A percentile compares a stretch with the other conserved stretches of the same genome.
These are phyloP conservation scores for Isoetes engelmannii DNA, from an alignment of 83 land plant species.

Conservation along the genomic window DNA sequence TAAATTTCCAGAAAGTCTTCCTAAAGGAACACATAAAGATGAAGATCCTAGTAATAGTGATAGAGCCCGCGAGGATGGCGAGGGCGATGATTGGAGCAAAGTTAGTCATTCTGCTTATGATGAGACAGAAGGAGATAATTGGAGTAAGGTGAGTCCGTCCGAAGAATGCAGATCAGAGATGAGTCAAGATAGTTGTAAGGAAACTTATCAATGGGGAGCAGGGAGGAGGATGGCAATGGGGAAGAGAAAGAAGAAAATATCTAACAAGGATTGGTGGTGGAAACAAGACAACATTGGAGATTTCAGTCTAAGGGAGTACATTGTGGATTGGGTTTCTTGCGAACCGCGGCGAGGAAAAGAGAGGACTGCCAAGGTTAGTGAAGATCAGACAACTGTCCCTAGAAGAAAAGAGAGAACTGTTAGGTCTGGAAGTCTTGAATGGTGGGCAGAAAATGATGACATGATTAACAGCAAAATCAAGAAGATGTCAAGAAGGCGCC, in stretches of 20 bases:
- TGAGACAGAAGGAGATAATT: conserved; percentile 10
- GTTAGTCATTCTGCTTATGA: conserved; percentile 16
- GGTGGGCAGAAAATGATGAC: conserved; percentile 58
- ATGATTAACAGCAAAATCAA: conserved; percentile 43
- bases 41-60: background rate
- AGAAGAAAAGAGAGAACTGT: conserved; percentile 19
- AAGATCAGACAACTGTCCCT: too few species aligned
- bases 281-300: too few species aligned
- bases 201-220: background rate
- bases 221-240: background rate
- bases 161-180: conserved; percentile 11
- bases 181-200: too few species aligned
- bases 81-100: conserved; percentile 51
- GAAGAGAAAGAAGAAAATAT: too few species aligned
- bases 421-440: conserved; percentile 41
- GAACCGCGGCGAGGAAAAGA: too few species aligned
- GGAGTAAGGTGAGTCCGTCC: conserved; percentile 17
- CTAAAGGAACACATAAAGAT: too few species aligned
- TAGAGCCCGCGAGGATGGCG: background rate
- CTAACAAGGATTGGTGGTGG: too few species aligned
- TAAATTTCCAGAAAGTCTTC: too few species aligned
- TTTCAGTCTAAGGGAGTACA: too few species aligned
- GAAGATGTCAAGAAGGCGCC: conserved; percentile 39
- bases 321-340: too few species aligned
- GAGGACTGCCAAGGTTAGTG: too few species aligned